Conservation (phyloP, 2,329 filamentous ascomycete species). For the Setomelanomma holmii region DNA sequence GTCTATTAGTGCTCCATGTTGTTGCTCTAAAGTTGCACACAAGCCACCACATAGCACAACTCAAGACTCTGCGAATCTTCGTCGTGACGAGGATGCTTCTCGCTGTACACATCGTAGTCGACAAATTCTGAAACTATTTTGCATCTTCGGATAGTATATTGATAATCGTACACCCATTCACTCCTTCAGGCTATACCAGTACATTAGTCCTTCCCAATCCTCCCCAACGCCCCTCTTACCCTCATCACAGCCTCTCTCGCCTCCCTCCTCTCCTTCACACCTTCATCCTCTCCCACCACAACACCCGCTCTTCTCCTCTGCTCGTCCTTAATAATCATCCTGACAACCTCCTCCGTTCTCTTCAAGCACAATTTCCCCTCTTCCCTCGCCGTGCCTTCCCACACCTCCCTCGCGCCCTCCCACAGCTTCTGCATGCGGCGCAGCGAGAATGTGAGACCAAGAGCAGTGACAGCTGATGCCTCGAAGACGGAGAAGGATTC, state of each 20-base stretch:
- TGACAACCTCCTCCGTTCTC: slow-evolving; percentile 60
- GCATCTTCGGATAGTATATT: too few relatives aligned
- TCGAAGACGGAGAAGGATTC: slow-evolving; percentile 61
- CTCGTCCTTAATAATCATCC: slow-evolving; percentile 54
- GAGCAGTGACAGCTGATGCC: slow-evolving; percentile 64
- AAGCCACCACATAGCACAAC: too few relatives aligned
- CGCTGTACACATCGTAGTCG: too few relatives aligned
- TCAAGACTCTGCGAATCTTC: too few relatives aligned
- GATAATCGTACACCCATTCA: too few relatives aligned
- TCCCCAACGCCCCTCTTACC: slow-evolving; percentile 56
- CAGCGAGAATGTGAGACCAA: slow-evolving; percentile 65
- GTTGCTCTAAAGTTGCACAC: too few relatives aligned
- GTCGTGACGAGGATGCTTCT: too few relatives aligned
- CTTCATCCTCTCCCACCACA: slow-evolving; percentile 38
- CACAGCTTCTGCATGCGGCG: slow-evolving; percentile 66
- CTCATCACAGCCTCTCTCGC: slow-evolving; percentile 55
- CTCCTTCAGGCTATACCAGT: neutral
- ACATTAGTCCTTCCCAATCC: slow-evolving; percentile 13
- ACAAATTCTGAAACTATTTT: too few relatives aligned
- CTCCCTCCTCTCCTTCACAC: slow-evolving; percentile 48
- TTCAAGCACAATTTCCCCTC: slow-evolving; percentile 64
- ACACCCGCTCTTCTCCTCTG: slow-evolving; percentile 41
- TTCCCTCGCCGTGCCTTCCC: slow-evolving; percentile 62
- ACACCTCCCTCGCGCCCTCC: slow-evolving; percentile 60
- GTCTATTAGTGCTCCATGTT: too few relatives aligned